Percentiles rank a stretch among this genome's conserved stretches.
Conservation (phyloP, 2,329 filamentous ascomycete species). For the Sphaerulina populicola region DNA sequence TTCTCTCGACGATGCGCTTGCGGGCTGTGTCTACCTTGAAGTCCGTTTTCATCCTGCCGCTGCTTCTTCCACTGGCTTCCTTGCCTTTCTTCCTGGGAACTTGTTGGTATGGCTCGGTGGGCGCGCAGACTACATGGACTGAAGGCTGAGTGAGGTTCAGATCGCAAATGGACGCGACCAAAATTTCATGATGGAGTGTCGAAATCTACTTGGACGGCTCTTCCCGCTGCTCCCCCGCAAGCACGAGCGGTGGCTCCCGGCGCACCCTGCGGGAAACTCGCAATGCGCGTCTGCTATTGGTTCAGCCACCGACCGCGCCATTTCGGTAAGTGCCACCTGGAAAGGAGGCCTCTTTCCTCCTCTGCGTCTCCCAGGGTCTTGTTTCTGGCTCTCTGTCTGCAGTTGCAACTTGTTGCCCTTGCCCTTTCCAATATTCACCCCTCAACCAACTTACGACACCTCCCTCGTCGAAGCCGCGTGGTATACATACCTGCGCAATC, state of each 20-base stretch:
- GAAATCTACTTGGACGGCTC: not conserved
- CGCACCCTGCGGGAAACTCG: slow-evolving; percentile 2
- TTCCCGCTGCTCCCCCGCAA: slow-evolving; percentile 8
- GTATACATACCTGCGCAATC: not conserved
- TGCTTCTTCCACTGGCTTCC: not conserved
- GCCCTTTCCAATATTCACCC: not conserved
- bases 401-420: slow-evolving; percentile 9
- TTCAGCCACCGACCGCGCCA: slow-evolving; percentile 11
- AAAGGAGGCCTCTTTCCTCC: slow-evolving; percentile 15
- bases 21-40: slow-evolving; percentile 63
- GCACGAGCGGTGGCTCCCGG: slow-evolving; percentile 4
- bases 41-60: slow-evolving; percentile 79
- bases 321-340: slow-evolving; percentile 18
- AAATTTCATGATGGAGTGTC: slow-evolving; percentile 16
- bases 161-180: not conserved
- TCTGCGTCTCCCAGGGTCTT: not conserved
- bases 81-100: not conserved
- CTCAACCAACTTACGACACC: not conserved
- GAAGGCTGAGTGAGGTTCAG: not conserved
- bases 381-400: not conserved
- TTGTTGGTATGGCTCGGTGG: not conserved
- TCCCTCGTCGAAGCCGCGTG: not conserved
- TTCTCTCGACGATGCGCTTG: slow-evolving; percentile 3
- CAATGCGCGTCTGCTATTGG: slow-evolving; percentile 1
- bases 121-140: not conserved